phyloP scores from a whole-genome alignment of 352 stramenopile genomes.

The Phytophthora meadii region DNA sequence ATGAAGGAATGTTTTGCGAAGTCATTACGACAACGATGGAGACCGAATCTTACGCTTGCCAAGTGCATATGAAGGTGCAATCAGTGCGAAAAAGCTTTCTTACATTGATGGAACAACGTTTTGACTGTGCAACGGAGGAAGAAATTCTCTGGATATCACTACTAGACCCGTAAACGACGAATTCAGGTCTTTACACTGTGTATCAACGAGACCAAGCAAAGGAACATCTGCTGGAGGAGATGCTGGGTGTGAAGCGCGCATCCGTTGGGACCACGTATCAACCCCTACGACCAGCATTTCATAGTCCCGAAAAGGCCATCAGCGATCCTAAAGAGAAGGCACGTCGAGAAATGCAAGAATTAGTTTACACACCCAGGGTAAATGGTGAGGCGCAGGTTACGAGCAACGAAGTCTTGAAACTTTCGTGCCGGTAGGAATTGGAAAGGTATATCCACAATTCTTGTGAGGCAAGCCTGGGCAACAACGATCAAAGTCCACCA shows the following conservation, averaged over 20 bases:
- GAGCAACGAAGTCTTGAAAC: background rate
- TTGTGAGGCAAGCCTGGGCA: background rate
- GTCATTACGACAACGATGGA: background rate
- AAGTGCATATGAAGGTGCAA: background rate
- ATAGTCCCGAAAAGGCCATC: background rate
- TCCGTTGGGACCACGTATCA: background rate
- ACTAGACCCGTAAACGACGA: background rate
- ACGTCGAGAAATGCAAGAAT: background rate
- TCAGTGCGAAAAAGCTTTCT: constrained; percentile 3
- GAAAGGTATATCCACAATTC: background rate
- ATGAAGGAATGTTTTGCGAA: background rate
- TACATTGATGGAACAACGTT: background rate
- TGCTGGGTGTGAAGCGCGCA: background rate
- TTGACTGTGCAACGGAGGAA: background rate
- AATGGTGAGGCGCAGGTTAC: background rate
- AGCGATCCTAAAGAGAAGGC: background rate
- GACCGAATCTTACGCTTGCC: background rate
- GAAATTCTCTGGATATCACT: constrained; percentile 5
- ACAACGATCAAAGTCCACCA: background rate
- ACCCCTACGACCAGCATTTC: background rate
- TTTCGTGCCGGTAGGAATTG: background rate
- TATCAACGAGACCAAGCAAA: background rate
- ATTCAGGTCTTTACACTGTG: background rate
- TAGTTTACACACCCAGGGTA: background rate
- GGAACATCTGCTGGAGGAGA: background rate